Evolutionary conservation across 2,329 filamentous ascomycete genomes (phyloP), one percentile per base, ranked within the genome.

Genomic region (Claviceps arundinis): DNA sequence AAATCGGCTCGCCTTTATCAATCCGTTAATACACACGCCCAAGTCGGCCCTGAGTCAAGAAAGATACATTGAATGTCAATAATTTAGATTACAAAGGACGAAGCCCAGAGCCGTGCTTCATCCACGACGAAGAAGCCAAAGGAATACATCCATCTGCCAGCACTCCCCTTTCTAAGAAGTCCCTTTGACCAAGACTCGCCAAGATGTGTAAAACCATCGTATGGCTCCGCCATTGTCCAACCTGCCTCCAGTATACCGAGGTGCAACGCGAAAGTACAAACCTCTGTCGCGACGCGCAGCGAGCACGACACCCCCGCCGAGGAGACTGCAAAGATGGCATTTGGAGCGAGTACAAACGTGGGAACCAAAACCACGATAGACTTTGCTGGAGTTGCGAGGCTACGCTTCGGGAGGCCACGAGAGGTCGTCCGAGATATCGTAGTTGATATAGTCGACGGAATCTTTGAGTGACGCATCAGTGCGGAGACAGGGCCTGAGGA

Each of bases 321-420:
- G 50, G 50, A 19, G 43, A 47, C n/a, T 51, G 50, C 43, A 51
- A 51, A 16, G 50, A 51, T 16, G 50, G 50, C 37, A 47, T 51
- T 4, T 41, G 50, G 50, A 51, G 34, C 11, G 50, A 51, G 5
- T 51, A 51, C 50, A 37, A 19, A 22, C 34, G 11, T 6, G 16
- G 37, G 6, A 37, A n/a, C 2, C 16, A 16, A 8, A 5, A 30
- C 26, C 37, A 40, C 11, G n/a, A 37, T 14, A 51, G 50, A 7
- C 19, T 51, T 11, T 51, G 50, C 24, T 11, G 19, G 43, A 14
- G 42, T 4, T 51, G 50, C 14, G 22, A 51, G 50, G 11, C 11
- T 30, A 37, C 44, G 16, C 50, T 51, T 19, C 30, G 22, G 16
- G 50, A 51, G 37, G 43, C 37, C 17, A 8, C 50, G 11, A 51